Conservation (phyloP, 1,284 basidiomycete species). For the Phaffia rhodozyma region DNA sequence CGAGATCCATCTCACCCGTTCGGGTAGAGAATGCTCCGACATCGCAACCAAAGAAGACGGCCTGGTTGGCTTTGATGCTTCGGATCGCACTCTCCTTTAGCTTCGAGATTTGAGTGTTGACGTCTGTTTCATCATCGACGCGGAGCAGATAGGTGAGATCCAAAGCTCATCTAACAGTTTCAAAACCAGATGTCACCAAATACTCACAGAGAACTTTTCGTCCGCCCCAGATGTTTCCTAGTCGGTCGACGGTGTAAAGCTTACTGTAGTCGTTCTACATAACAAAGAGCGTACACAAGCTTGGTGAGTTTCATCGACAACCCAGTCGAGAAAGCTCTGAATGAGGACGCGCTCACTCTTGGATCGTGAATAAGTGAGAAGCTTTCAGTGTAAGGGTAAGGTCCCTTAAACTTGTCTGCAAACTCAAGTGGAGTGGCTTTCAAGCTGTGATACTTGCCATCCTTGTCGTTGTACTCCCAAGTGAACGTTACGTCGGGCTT, state of each 20-base stretch:
- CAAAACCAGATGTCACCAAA: slow-evolving; percentile 24
- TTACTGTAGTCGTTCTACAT: slow-evolving; percentile 60
- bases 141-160: background rate
- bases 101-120: slow-evolving; percentile 71
- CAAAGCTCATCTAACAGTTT: background rate
- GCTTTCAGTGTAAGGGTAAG: slow-evolving; percentile 40
- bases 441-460: slow-evolving; percentile 48
- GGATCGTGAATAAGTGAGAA: slow-evolving; percentile 95
- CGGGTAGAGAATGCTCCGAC: slow-evolving; percentile 56
- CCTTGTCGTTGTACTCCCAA: slow-evolving; percentile 80
- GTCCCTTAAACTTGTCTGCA: slow-evolving; percentile 36
- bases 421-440: background rate
- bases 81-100: slow-evolving; percentile 72
- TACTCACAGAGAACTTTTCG: slow-evolving; percentile 60
- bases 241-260: slow-evolving; percentile 83
- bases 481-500: slow-evolving; percentile 55
- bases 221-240: slow-evolving; percentile 84
- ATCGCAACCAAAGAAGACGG: slow-evolving; percentile 89
- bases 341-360: background rate
- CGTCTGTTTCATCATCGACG: slow-evolving; percentile 40
- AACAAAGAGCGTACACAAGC: no score
- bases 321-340: no score
- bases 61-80: slow-evolving; percentile 75
- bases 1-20: slow-evolving; percentile 73
- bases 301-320: no score